Base-by-base conservation (phyloP, 805 yeast genomes). In the Limtongia smithiae region DNA sequence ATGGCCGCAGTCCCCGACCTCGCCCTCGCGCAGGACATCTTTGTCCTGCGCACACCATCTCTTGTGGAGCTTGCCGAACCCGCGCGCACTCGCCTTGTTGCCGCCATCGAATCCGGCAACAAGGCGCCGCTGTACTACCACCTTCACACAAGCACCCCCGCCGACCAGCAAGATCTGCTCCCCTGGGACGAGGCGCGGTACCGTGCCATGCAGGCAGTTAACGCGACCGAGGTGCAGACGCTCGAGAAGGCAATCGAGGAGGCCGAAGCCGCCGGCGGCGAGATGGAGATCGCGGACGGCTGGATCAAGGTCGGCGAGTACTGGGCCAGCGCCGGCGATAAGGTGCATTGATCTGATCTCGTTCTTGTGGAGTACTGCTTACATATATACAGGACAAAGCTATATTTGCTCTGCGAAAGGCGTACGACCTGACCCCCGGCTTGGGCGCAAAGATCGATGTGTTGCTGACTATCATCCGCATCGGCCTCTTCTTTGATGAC, bases 361-460 rank as follows among this genome's bases (percentile, higher is more conserved):
- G 75, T 85, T 60, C 76, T 30, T 24, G 38, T 33, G 15, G 28
- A 18, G 30, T 18, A 32, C 20, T 27, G 35, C 14, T 38, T 24
- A 38, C 22, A 39, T 37, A 18, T 21, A 8, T 28, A 4, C 20
- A 51, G 55, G 51, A 46, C 27, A 53, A 50, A 46, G 51, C 51
- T 15, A 41, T 51, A 1, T 50, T 47, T 17, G 55, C 55, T 25
- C 43, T 53, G 12, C 48, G 57, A 33, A 83, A 82, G 62, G 89
- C 95, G 1, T 73, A 81, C 51, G 89, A 83, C 42, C 71, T 83
- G 59, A 81, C 95, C 0, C 91, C 91, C 34, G 82, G 91, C 25
- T 79, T 94, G 0, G 97, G 97, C 4, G 74, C 86, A 30, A 91
- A 91, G 67, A 91, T 93, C 63, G 98, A 93, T 65, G 77, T 89